A percentile compares a stretch with the other conserved stretches of the same genome.
phyloP scores from a whole-genome alignment of 306 rosid species.

The Adenanthera pavonina region DNA sequence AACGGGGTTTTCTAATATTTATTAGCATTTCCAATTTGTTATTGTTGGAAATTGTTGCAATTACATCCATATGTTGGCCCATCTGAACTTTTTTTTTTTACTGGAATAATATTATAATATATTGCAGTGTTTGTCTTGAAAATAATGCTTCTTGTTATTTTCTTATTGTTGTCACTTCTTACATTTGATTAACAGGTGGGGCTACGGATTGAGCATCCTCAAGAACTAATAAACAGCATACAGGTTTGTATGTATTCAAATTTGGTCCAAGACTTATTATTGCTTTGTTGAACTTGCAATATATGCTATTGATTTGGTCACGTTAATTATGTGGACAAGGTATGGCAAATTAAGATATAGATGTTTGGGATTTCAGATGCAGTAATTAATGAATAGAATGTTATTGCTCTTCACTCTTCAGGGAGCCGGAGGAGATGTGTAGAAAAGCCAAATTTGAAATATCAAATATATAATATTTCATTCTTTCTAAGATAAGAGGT shows the following conservation, averaged over 20 bases:
- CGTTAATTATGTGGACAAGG: not conserved
- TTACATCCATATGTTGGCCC: not conserved
- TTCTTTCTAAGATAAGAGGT: not conserved
- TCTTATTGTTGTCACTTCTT: slow-evolving; percentile 27
- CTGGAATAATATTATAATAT: slow-evolving; percentile 31
- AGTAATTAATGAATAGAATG: not conserved
- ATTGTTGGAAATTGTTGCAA: slow-evolving; percentile 23
- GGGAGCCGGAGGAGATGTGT: not conserved
- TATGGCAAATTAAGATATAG: slow-evolving; percentile 5
- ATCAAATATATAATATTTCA: not conserved
- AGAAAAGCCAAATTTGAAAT: not conserved
- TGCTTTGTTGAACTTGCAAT: slow-evolving; percentile 6
- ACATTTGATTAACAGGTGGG: slow-evolving; percentile 73
- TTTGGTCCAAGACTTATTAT: slow-evolving; percentile 11
- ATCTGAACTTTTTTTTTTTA: slow-evolving; percentile 17
- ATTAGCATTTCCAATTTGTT: slow-evolving; percentile 12
- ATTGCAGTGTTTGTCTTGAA: slow-evolving; percentile 24
- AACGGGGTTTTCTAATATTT: not conserved
- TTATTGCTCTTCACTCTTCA: not conserved
- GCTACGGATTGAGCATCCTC: slow-evolving; percentile 96
- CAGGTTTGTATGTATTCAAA: slow-evolving; percentile 63
- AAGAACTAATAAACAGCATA: slow-evolving; percentile 79
- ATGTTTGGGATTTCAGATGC: not conserved
- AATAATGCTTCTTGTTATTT: slow-evolving; percentile 22
- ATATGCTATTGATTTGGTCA: not conserved